These are phyloP conservation scores for Leptomonas pyrrhocoris DNA, from an alignment of 208 protist genomes.

Conservation along the genomic window DNA sequence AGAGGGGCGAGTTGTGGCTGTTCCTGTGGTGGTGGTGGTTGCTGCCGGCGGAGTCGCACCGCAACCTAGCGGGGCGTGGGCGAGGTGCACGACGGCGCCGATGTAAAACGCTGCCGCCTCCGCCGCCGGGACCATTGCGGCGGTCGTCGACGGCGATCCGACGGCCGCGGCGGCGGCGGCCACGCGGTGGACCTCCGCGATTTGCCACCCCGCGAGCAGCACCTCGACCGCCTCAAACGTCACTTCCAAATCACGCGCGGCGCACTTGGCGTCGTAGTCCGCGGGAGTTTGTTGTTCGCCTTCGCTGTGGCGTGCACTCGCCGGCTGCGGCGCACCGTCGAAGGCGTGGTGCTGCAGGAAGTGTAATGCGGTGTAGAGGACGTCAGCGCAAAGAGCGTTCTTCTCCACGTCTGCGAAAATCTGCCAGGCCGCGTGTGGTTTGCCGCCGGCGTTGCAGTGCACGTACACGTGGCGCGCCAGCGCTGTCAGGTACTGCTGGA, in stretches of 20 bases:
- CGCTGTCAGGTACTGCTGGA: slow-evolving; percentile 17
- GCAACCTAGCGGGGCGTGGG: neutral
- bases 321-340: neutral
- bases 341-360: slow-evolving; percentile 32
- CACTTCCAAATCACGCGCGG: slow-evolving; percentile 28
- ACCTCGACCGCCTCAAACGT: slow-evolving; percentile 25
- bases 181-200: slow-evolving; percentile 8
- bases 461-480: slow-evolving; percentile 23
- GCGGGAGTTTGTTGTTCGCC: neutral
- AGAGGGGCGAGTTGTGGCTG: no score
- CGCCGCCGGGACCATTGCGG: slow-evolving; percentile 24
- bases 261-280: neutral
- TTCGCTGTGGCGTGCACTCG: neutral
- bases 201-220: slow-evolving; percentile 20
- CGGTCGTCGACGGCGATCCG: slow-evolving; percentile 7
- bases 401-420: slow-evolving; percentile 21
- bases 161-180: slow-evolving; percentile 3
- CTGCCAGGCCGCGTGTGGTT: slow-evolving; percentile 12
- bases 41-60: neutral
- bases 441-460: slow-evolving; percentile 16
- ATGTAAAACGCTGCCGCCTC: slow-evolving; percentile 27
- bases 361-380: slow-evolving; percentile 19
- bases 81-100: slow-evolving; percentile 2
- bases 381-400: slow-evolving; percentile 1
- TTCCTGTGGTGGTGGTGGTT: neutral